Base-by-base conservation (phyloP, 495 filamentous ascomycete genomes). In the Mytilinidion resinicola region DNA sequence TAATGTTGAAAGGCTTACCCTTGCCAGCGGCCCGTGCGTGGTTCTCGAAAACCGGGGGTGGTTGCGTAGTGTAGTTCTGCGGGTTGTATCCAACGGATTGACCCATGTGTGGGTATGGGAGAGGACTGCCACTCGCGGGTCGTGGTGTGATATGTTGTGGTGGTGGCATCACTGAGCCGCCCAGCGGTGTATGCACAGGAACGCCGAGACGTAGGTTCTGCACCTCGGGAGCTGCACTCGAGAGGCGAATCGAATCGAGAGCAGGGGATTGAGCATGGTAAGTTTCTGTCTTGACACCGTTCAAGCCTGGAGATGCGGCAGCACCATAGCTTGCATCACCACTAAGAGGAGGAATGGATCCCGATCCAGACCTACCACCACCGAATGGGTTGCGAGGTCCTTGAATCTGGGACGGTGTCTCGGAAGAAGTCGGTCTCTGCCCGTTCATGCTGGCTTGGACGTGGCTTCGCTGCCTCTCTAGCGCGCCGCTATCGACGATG, bases 401-500 rank as follows among this genome's bases (percentile, higher is more conserved):
- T 52, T 39, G 15, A 17, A 60, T 37, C 52, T 59, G 64, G 59
- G 39, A 46, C 51, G 55, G 47, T 43, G 61, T 63, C 44, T 55
- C 63, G 12, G 65, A 37, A 53, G 70, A 55, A 59, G 69, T 67
- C 62, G 52, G 66, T 53, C 15, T 70, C 59, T 15, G 42, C 36
- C 47, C 73, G 25, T 74, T 73, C 33, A 76, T 74, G 44, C 71
- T 74, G 7, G 77, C 74, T 39, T 72, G 69, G 33, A 79, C 75
- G 44, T 76, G 71, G 36, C 76, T 71, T 66, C 76, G 74, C 57
- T 77, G 79, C 42, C 75, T 70, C 60, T 71, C 64, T 19, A 78
- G 66, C 12, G 79, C 76, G 51, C 76, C 80, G 37, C 72, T 73
- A 67, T 84, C 78, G 36, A 79, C 71, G 34, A 75, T 70, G 44